Percentiles rank a stretch among this genome's conserved stretches.
Conservation (phyloP, 1,139 yeast species). For the Taphrina populina region DNA sequence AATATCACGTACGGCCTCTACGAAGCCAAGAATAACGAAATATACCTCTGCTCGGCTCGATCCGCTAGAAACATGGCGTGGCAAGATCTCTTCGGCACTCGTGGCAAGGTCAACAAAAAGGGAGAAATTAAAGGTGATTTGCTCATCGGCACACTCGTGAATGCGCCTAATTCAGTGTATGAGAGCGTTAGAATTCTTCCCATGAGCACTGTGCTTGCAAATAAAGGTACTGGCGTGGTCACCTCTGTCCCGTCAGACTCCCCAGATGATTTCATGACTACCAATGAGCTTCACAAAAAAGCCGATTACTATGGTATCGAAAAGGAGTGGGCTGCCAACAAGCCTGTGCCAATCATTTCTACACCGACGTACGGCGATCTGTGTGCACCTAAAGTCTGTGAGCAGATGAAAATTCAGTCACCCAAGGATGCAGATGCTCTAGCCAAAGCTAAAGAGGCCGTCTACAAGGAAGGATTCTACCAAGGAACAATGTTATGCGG, state of each 20-base stretch:
- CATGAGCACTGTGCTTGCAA: conserved; percentile 93
- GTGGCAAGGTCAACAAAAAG: conserved; percentile 72
- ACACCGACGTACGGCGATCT: conserved; percentile 86
- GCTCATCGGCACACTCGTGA: conserved; percentile 80
- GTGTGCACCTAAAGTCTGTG: conserved; percentile 82
- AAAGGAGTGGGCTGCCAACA: conserved; percentile 80
- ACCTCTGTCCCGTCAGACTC: conserved; percentile 98
- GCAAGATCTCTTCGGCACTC: conserved; percentile 85
- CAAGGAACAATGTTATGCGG: conserved; percentile 82
- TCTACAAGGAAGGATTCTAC: conserved; percentile 96
- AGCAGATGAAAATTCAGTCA: conserved; percentile 85
- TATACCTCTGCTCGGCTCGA: conserved; percentile 85
- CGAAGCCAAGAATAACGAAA: conserved; percentile 68
- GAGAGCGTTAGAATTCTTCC: conserved; percentile 81
- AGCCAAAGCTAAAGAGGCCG: conserved; percentile 88
- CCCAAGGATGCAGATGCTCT: conserved; percentile 87
- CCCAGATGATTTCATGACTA: conserved; percentile 92
- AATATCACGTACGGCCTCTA: conserved; percentile 88
- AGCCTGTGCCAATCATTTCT: conserved; percentile 67
- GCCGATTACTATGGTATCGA: conserved; percentile 86
- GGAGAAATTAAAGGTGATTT: conserved; percentile 64
- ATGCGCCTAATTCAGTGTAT: conserved; percentile 77
- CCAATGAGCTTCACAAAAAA: conserved; percentile 78
- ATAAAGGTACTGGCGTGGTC: conserved; percentile 98
- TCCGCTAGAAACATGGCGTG: conserved; percentile 98